phyloP scores from a whole-genome alignment of 177 flowering plant genomes.

The Vitis hybrid region DNA sequence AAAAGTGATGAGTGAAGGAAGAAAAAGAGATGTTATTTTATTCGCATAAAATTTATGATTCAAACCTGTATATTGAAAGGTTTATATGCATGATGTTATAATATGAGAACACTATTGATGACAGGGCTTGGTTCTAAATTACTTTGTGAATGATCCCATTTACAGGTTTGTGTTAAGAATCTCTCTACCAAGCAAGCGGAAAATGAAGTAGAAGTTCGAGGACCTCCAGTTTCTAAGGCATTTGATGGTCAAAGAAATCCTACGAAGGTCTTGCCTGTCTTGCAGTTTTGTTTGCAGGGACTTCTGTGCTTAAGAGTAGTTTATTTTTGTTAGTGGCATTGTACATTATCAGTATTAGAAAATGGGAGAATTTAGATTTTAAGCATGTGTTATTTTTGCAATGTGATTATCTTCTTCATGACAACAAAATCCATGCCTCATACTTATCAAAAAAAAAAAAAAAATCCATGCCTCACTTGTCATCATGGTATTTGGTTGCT shows the following conservation, averaged over 20 bases:
- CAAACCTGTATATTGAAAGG: no score
- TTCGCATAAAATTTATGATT: no score
- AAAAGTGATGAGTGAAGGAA: no score
- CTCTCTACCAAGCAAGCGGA: slow-evolving; percentile 69
- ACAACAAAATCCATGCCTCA: neutral
- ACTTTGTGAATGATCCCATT: neutral
- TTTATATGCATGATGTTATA: no score
- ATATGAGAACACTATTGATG: neutral
- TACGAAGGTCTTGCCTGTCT: slow-evolving; percentile 61
- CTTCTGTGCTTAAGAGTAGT: neutral
- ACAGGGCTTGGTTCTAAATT: neutral
- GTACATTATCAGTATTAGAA: neutral
- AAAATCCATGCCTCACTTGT: neutral
- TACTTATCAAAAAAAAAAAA: no score
- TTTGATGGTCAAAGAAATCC: slow-evolving; percentile 84
- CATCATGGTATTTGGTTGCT: no score
- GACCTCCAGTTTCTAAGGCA: slow-evolving; percentile 91
- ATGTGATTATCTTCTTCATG: neutral
- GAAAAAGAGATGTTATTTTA: no score
- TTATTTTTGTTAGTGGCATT: neutral
- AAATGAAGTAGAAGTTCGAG: slow-evolving; percentile 84
- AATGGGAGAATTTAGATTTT: neutral
- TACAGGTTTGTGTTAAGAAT: slow-evolving; percentile 65
- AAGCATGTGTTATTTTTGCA: neutral
- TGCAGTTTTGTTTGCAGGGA: neutral